Conservation (phyloP, 2,329 filamentous ascomycete species). For the Zelopaecilomyces penicillatus region DNA sequence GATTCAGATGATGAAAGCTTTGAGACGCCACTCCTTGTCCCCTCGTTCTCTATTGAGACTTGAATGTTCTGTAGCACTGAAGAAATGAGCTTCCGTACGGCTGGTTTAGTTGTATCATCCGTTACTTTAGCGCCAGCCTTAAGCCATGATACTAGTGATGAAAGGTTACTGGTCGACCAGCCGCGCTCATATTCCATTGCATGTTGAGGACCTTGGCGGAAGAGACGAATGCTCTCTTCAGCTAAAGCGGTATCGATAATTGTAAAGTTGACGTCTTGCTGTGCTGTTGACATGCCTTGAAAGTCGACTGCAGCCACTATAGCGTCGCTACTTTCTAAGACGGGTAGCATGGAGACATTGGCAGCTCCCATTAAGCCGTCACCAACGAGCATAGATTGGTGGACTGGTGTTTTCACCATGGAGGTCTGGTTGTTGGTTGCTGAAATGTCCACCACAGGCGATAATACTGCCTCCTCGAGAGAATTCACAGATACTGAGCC, state of each 20-base stretch:
- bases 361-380: constrained; percentile 63
- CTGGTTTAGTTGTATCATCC: constrained; percentile 49
- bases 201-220: constrained; percentile 62
- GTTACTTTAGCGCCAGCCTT: constrained; percentile 34
- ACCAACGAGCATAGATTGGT: constrained; percentile 67
- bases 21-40: constrained; percentile 1
- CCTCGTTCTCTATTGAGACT: constrained; percentile 41
- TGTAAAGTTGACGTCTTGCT: constrained; percentile 36
- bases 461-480: constrained; percentile 60
- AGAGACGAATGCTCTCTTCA: constrained; percentile 52
- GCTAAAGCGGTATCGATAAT: constrained; percentile 58
- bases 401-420: constrained; percentile 71
- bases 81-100: constrained; percentile 56
- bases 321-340: constrained; percentile 28
- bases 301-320: constrained; percentile 53
- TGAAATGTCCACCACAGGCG: constrained; percentile 64
- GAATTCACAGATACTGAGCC: constrained; percentile 31
- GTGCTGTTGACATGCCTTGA: constrained; percentile 31
- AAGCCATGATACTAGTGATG: constrained; percentile 59
- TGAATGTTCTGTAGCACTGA: constrained; percentile 54
- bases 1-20: neutral
- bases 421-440: constrained; percentile 57
- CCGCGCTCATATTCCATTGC: constrained; percentile 63
- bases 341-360: constrained; percentile 36
- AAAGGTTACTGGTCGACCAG: constrained; percentile 66